phyloP scores from a whole-genome alignment of 139 green algal genomes.

The Coccomyxa sp. region DNA sequence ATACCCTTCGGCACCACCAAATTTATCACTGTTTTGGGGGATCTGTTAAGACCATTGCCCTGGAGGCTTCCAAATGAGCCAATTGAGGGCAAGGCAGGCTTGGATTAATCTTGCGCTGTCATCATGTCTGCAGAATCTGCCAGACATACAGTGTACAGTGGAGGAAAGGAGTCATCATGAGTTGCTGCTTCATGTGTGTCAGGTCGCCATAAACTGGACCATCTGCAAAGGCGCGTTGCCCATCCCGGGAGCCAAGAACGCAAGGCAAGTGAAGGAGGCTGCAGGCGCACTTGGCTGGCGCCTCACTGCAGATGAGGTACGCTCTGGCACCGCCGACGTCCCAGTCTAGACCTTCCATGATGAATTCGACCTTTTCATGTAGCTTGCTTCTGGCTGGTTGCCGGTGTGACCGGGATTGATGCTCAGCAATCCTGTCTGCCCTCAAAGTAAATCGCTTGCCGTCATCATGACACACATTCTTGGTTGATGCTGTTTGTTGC shows the following conservation, averaged over 20 bases:
- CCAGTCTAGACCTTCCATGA: not conserved
- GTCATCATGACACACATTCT: not conserved
- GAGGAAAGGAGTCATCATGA: not conserved
- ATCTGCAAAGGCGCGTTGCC: constrained; percentile 85
- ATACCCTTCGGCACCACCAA: too few species aligned
- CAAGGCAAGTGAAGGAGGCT: constrained; percentile 47
- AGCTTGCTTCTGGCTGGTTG: not conserved
- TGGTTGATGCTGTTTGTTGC: too few species aligned
- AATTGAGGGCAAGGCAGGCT: not conserved
- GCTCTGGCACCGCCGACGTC: too few species aligned
- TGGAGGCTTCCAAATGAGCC: too few species aligned
- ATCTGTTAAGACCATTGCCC: too few species aligned
- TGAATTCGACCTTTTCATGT: not conserved
- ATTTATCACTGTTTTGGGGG: too few species aligned
- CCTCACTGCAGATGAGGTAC: constrained; percentile 63
- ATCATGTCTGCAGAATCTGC: not conserved
- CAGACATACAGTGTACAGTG: not conserved
- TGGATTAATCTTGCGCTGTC: not conserved
- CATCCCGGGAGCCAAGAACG: constrained; percentile 88
- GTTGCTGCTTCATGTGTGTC: not conserved
- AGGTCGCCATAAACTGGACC: constrained; percentile 84
- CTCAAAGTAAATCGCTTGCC: not conserved
- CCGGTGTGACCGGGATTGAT: not conserved
- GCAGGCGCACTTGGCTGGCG: constrained; percentile 68
- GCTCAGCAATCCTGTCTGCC: not conserved